Evolutionary conservation across 306 rosid genomes (phyloP).

Genomic region (Lupinus albus): DNA sequence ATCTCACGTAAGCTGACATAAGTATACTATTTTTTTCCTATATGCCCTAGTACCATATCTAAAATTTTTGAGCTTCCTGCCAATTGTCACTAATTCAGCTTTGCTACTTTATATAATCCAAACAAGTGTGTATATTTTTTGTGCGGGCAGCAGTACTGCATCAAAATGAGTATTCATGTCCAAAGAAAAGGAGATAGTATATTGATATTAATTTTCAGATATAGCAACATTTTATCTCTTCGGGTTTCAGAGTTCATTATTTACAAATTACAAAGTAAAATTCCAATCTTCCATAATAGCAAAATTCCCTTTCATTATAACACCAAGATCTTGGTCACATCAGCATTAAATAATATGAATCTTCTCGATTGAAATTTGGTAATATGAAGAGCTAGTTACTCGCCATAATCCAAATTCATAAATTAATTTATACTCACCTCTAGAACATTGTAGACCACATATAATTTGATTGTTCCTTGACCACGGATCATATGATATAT

Average conservation of each 20-base stretch:
- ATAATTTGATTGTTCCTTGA: constrained; percentile 92
- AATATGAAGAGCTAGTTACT: constrained; percentile 24
- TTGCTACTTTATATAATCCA: constrained; percentile 32
- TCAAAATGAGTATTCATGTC: neutral
- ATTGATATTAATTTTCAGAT: constrained; percentile 27
- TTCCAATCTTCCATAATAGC: constrained; percentile 20
- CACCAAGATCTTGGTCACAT: constrained; percentile 23
- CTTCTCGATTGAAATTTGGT: constrained; percentile 27
- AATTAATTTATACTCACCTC: constrained; percentile 67
- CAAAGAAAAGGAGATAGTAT: constrained; percentile 17
- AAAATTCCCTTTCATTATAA: constrained; percentile 17
- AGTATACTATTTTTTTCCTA: neutral
- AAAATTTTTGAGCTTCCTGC: constrained; percentile 22
- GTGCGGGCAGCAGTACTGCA: neutral
- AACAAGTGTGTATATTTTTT: neutral
- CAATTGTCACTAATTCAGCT: constrained; percentile 29
- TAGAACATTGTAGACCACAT: constrained; percentile 92
- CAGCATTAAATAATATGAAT: constrained; percentile 26
- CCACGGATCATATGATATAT: constrained; percentile 99
- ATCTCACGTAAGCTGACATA: constrained; percentile 10
- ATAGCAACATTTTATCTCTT: constrained; percentile 5
- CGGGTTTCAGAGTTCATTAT: constrained; percentile 23
- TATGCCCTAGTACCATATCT: constrained; percentile 2
- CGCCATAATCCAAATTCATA: constrained; percentile 23
- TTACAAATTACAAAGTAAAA: constrained; percentile 16